Conservation (phyloP, 2,329 filamentous ascomycete species). For the Aspergillus pseudoviridinutans region DNA sequence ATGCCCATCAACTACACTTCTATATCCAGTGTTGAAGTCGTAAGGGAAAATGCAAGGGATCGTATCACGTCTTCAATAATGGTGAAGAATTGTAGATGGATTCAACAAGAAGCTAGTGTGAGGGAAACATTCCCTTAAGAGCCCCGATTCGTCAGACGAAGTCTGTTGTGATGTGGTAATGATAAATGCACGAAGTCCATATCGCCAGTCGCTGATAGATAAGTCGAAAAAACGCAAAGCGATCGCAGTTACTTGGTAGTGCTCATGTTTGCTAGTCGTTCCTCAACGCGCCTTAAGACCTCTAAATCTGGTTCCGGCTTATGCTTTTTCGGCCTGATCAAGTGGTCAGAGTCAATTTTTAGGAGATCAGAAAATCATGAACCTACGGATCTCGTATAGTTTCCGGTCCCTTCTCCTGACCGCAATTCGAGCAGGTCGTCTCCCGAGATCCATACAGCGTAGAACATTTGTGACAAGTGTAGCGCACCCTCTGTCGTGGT, state of each 20-base stretch:
- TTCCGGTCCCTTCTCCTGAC: constrained; percentile 38
- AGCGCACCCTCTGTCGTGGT: constrained; percentile 36
- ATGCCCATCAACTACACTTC: background rate
- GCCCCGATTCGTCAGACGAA: background rate
- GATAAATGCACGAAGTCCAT: background rate
- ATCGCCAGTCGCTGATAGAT: background rate
- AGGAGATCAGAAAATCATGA: background rate
- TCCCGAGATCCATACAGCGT: constrained; percentile 30
- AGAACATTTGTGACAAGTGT: constrained; percentile 40
- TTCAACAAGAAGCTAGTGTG: background rate
- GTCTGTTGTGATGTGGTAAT: background rate
- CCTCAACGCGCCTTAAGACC: constrained; percentile 36
- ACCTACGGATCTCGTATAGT: constrained; percentile 43
- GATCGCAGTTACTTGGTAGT: background rate
- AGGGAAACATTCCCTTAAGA: background rate
- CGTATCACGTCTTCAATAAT: background rate
- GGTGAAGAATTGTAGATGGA: background rate
- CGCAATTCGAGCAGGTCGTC: constrained; percentile 35
- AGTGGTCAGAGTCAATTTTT: constrained; percentile 6
- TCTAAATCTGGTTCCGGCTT: constrained; percentile 39
- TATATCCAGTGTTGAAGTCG: background rate
- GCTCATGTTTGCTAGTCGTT: constrained; percentile 30
- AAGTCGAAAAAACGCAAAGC: background rate
- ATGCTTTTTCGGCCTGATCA: constrained; percentile 36
- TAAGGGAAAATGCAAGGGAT: background rate